A percentile compares a stretch with the other conserved stretches of the same genome.
phyloP scores from a whole-genome alignment of 768 basidiomycete species.

The Phlebiopsis flavidoalba region DNA sequence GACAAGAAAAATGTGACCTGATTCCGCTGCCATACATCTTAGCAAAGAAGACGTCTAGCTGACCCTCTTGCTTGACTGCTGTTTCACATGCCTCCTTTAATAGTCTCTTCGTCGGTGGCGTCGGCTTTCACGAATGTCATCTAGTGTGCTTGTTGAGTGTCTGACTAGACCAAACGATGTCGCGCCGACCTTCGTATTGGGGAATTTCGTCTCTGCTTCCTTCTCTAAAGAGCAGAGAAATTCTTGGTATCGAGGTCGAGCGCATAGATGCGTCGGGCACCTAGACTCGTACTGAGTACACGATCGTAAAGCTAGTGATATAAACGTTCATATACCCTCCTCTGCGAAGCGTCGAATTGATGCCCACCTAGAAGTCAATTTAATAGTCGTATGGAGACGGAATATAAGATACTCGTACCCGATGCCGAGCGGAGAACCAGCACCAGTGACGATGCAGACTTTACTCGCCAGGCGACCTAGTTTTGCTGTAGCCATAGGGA shows the following conservation, averaged over 20 bases:
- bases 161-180: background rate
- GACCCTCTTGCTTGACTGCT: constrained; percentile 75
- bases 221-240: background rate
- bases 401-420: constrained; percentile 48
- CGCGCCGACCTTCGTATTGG: constrained; percentile 68
- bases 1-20: no score
- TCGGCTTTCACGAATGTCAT: constrained; percentile 73
- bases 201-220: constrained; percentile 61
- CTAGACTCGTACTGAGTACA: background rate
- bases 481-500: background rate
- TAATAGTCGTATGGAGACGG: background rate
- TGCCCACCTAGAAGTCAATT: constrained; percentile 49
- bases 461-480: constrained; percentile 50
- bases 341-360: constrained; percentile 71
- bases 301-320: background rate
- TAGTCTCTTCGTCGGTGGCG: constrained; percentile 72
- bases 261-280: background rate
- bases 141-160: constrained; percentile 31
- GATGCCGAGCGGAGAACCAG: constrained; percentile 84
- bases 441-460: constrained; percentile 88
- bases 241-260: background rate
- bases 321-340: constrained; percentile 48
- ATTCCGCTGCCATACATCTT: constrained; percentile 53
- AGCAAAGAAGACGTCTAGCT: constrained; percentile 91
- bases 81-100: constrained; percentile 65